Evolutionary conservation across 352 stramenopile genomes (phyloP), one percentile per base, ranked within the genome.

Genomic region (Globisporangium nagaii): DNA sequence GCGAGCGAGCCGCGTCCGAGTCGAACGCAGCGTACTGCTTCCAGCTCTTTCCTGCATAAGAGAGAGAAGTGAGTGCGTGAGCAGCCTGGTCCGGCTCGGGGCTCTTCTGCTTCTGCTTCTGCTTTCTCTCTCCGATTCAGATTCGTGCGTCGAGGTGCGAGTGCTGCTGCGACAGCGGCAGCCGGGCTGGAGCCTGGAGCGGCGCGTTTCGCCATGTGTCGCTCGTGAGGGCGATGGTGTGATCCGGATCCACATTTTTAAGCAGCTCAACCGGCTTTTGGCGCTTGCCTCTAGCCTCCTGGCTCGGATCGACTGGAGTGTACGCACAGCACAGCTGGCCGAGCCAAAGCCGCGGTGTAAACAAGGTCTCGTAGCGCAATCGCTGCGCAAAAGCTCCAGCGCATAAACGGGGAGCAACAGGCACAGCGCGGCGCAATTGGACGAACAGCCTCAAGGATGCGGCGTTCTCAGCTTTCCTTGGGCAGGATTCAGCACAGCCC

Each of bases 121-220:
- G n/a, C n/a, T n/a, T n/a, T n/a, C n/a, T n/a, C 32, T 36, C 32
- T 36, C 32, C 15, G 31, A 12, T 5, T 11, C 17, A 13, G 32
- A 13, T 17, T 9, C 10, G 32, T 11, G 8, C 4, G 10, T 36
- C 1, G 32, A 36, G n/a, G 32, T 36, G 32, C 32, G 32, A 36
- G 10, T 17, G 32, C 2, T 12, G 31, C 10, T 36, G 32, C 32
- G 13, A 13, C 32, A 24, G 36, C 8, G 36, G n/a, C n/a, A n/a
- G n/a, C n/a, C n/a, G n/a, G n/a, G n/a, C n/a, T n/a, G n/a, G n/a
- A n/a, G n/a, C n/a, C n/a, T n/a, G n/a, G n/a, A n/a, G n/a, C n/a
- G n/a, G n/a, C n/a, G 36, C 36, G 36, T 42, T 42, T 42, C 36
- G 36, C 36, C 36, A 42, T 42, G 36, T 41, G 36, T 42, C 36